Evolutionary conservation across 2,329 filamentous ascomycete species (phyloP).

Genomic region (Aureobasidium uvarum): DNA sequence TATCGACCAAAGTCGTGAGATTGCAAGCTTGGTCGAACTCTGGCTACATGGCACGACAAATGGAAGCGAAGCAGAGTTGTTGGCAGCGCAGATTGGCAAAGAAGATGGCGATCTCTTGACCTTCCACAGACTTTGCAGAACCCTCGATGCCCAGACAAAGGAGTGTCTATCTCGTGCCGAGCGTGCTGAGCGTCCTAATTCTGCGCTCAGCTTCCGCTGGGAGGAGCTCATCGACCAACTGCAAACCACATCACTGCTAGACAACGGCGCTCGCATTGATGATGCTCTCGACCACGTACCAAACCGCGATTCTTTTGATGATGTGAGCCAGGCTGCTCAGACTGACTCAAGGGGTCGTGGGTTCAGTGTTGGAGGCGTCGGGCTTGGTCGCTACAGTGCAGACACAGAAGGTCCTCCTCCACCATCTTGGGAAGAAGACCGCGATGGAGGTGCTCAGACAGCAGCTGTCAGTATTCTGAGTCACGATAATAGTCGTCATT

Average conservation of each 20-base stretch:
- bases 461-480: constrained; percentile 27
- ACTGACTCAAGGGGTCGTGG: constrained; percentile 4
- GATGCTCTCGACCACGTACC: constrained; percentile 33
- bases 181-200: constrained; percentile 52
- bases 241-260: constrained; percentile 33
- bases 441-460: constrained; percentile 29
- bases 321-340: constrained; percentile 19
- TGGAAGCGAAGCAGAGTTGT: constrained; percentile 19
- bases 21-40: constrained; percentile 76
- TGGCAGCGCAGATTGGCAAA: constrained; percentile 28
- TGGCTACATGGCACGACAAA: constrained; percentile 61
- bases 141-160: constrained; percentile 49
- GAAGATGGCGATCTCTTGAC: constrained; percentile 48
- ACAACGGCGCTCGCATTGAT: constrained; percentile 35
- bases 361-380: constrained; percentile 1
- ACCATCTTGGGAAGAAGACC: constrained; percentile 26
- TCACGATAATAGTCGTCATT: constrained; percentile 20
- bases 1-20: constrained; percentile 82
- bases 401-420: constrained; percentile 22
- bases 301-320: constrained; percentile 27
- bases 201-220: constrained; percentile 51
- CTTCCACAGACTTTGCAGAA: constrained; percentile 52
- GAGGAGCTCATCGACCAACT: constrained; percentile 53
- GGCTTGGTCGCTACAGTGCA: constrained; percentile 1
- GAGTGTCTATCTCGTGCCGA: constrained; percentile 54